Percentiles rank a stretch among this genome's conserved stretches.
Evolutionary conservation across 108 stramenopile species (phyloP).

Genomic region (Asterionellopsis glacialis): DNA sequence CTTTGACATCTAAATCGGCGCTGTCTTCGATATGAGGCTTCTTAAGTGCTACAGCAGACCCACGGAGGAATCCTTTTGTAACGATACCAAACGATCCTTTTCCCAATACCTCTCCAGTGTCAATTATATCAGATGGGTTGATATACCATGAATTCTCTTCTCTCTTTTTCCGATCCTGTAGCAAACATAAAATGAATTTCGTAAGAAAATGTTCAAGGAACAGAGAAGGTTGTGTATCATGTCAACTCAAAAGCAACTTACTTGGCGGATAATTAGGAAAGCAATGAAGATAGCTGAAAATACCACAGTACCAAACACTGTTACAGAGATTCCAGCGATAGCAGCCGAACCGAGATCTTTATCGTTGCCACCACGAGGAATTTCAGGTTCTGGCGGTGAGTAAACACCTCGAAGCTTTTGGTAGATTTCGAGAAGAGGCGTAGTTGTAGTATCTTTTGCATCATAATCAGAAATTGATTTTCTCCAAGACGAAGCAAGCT

Average conservation of each 20-base stretch:
- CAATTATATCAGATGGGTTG: background rate
- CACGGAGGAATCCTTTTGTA: background rate
- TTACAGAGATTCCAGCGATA: background rate
- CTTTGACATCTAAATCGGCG: too few relatives aligned
- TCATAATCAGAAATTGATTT: slow-evolving; percentile 14
- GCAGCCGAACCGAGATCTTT: background rate
- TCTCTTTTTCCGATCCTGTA: background rate
- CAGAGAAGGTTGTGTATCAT: too few relatives aligned
- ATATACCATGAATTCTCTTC: background rate
- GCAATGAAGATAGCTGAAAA: background rate
- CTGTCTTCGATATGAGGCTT: background rate
- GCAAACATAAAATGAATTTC: background rate
- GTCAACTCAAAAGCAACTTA: too few relatives aligned
- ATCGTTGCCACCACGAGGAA: background rate
- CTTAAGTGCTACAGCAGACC: background rate
- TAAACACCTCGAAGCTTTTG: slow-evolving; percentile 16
- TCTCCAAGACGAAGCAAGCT: background rate
- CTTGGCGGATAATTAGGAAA: background rate
- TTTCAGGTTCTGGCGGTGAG: background rate
- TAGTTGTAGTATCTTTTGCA: background rate
- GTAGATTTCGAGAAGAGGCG: slow-evolving; percentile 10
- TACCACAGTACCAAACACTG: background rate
- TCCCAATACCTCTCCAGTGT: background rate
- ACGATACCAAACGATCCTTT: background rate
- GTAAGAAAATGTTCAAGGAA: too few relatives aligned